A percentile compares a stretch with the other conserved stretches of the same genome.
phyloP scores from a whole-genome alignment of 202 grass and related monocot genomes.

The Elaeis oleifera region DNA sequence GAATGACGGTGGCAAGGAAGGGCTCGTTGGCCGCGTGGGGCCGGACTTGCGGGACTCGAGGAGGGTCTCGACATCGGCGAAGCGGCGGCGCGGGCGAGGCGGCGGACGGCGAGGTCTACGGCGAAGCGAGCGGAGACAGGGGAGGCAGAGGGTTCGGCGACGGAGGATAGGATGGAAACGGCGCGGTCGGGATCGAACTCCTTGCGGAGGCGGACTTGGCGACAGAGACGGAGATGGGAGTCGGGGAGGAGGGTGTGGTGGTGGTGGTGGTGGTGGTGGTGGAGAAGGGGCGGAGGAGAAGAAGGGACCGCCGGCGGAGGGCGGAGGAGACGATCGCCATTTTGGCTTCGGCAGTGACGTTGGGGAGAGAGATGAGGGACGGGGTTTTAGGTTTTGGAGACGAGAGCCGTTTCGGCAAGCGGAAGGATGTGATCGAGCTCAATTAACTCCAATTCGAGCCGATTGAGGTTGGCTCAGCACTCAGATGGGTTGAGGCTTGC shows the following conservation, averaged over 20 bases:
- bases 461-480: no score
- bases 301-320: conserved; percentile 21
- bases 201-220: conserved; percentile 35
- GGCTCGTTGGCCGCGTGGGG: conserved; percentile 28
- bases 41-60: conserved; percentile 46
- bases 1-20: conserved; percentile 51
- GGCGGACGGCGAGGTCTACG: conserved; percentile 43
- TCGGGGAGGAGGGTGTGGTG: not conserved
- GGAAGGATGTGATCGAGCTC: no score
- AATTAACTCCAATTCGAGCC: no score
- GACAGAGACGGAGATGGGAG: not conserved
- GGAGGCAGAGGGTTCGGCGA: conserved; percentile 35
- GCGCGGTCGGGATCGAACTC: conserved; percentile 52
- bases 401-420: no score
- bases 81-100: conserved; percentile 44
- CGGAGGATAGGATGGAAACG: conserved; percentile 45
- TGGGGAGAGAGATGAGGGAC: not conserved
- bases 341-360: not conserved
- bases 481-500: no score
- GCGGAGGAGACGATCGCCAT: conserved; percentile 37
- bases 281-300: conserved; percentile 7
- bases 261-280: conserved; percentile 1
- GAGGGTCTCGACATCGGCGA: conserved; percentile 38
- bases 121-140: conserved; percentile 39
- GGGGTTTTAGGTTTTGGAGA: no score